phyloP scores from a whole-genome alignment of 768 basidiomycete species.

The Suillus discolor region DNA sequence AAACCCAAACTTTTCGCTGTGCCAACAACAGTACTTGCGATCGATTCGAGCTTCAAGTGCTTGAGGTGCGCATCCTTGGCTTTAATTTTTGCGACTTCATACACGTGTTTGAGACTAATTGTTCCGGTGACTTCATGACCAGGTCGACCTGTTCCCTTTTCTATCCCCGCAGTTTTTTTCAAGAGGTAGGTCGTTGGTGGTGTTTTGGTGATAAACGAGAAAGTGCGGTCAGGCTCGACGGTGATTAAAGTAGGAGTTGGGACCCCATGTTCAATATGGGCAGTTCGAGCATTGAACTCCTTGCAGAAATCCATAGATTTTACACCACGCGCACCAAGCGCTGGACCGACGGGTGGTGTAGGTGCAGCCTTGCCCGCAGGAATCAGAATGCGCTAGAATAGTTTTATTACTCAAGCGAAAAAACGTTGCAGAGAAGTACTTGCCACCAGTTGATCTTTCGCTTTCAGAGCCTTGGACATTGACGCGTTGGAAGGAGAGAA shows the following conservation, averaged over 20 bases:
- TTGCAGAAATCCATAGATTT: conserved; percentile 99
- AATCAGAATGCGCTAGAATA: conserved; percentile 74
- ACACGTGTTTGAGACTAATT: conserved; percentile 94
- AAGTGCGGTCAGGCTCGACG: conserved; percentile 93
- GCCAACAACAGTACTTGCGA: conserved; percentile 87
- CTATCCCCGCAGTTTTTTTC: conserved; percentile 87
- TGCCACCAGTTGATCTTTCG: conserved; percentile 78
- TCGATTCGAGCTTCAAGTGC: conserved; percentile 83
- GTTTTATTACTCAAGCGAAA: conserved; percentile 16
- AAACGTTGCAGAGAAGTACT: conserved; percentile 31
- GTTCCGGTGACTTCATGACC: conserved; percentile 79
- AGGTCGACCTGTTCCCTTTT: conserved; percentile 86
- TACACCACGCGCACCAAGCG: conserved; percentile 95
- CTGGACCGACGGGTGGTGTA: conserved; percentile 95
- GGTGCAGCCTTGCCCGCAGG: conserved; percentile 95
- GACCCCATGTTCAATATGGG: conserved; percentile 80
- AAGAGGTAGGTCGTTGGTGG: conserved; percentile 90
- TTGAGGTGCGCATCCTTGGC: conserved; percentile 86
- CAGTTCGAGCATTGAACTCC: conserved; percentile 98
- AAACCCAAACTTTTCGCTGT: conserved; percentile 89
- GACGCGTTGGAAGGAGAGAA: conserved; percentile 3
- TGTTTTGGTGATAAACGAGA: conserved; percentile 90
- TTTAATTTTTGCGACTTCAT: conserved; percentile 99
- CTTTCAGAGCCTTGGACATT: conserved; percentile 73
- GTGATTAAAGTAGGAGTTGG: conserved; percentile 93